These are phyloP conservation scores for Pseudopyrenochaeta lycopersici DNA, from an alignment of 2,329 filamentous ascomycete genomes.

Conservation along the genomic window DNA sequence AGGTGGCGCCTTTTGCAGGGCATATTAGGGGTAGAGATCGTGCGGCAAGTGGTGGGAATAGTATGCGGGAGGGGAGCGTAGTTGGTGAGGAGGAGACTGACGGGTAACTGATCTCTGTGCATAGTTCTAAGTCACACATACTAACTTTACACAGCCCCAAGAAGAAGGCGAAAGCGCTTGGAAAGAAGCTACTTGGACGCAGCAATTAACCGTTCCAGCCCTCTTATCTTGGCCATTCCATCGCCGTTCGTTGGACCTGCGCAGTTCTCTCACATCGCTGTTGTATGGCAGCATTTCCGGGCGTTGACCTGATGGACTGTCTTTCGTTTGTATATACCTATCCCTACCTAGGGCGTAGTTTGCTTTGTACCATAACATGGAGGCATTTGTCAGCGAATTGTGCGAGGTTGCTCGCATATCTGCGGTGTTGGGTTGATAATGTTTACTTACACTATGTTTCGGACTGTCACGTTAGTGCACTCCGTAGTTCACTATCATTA, in stretches of 20 bases:
- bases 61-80: conserved; percentile 21
- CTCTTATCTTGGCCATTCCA: background rate
- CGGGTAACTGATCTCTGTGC: conserved; percentile 16
- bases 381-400: background rate
- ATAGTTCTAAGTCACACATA: no score
- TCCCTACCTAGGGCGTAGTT: background rate
- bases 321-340: conserved; percentile 7
- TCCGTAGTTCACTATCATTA: no score
- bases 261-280: background rate
- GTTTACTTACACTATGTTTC: no score
- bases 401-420: background rate
- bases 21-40: conserved; percentile 23
- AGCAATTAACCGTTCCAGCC: background rate
- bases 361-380: conserved; percentile 1
- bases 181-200: conserved; percentile 23
- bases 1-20: conserved; percentile 36
- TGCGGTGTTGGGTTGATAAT: background rate
- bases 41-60: conserved; percentile 17
- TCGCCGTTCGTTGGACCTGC: background rate
- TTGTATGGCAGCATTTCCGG: background rate
- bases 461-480: no score
- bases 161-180: conserved; percentile 24
- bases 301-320: background rate
- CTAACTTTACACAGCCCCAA: conserved; percentile 11
- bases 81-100: conserved; percentile 28